These are phyloP conservation scores for Candida sanyiensis DNA, from an alignment of 805 yeast species.

Conservation along the genomic window DNA sequence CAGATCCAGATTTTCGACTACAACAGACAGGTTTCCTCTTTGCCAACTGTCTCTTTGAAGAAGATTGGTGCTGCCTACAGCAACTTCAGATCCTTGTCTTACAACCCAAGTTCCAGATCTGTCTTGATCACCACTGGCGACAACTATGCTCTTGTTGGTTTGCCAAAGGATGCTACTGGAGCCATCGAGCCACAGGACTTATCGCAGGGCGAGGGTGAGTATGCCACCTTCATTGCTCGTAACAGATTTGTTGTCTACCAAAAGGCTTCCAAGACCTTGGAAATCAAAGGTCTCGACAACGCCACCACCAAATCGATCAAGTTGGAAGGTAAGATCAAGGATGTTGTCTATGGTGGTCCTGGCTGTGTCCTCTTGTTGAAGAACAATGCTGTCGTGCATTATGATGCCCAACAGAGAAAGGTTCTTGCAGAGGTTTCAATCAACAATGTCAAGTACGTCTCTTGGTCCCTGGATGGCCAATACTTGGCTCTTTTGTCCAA, in stretches of 20 bases:
- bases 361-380: slow-evolving; percentile 79
- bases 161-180: slow-evolving; percentile 85
- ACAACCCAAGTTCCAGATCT: slow-evolving; percentile 89
- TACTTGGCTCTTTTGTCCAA: slow-evolving; percentile 84
- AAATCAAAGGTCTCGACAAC: slow-evolving; percentile 78
- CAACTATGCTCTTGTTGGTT: slow-evolving; percentile 63
- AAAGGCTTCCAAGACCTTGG: slow-evolving; percentile 58
- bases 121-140: slow-evolving; percentile 77
- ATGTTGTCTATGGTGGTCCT: slow-evolving; percentile 72
- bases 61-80: slow-evolving; percentile 83
- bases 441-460: slow-evolving; percentile 77
- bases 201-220: slow-evolving; percentile 72
- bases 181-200: slow-evolving; percentile 89
- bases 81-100: slow-evolving; percentile 76
- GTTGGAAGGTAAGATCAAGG: slow-evolving; percentile 60
- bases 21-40: slow-evolving; percentile 52
- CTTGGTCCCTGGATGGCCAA: slow-evolving; percentile 86
- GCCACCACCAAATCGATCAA: slow-evolving; percentile 76
- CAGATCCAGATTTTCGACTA: slow-evolving; percentile 80
- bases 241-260: slow-evolving; percentile 85
- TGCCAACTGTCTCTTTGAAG: slow-evolving; percentile 80
- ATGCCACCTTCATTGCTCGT: slow-evolving; percentile 89
- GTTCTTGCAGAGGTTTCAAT: slow-evolving; percentile 62
- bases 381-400: slow-evolving; percentile 64
- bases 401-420: slow-evolving; percentile 90